Conservation (phyloP, 2,329 filamentous ascomycete genomes). For the Fusarium duplospermum region DNA sequence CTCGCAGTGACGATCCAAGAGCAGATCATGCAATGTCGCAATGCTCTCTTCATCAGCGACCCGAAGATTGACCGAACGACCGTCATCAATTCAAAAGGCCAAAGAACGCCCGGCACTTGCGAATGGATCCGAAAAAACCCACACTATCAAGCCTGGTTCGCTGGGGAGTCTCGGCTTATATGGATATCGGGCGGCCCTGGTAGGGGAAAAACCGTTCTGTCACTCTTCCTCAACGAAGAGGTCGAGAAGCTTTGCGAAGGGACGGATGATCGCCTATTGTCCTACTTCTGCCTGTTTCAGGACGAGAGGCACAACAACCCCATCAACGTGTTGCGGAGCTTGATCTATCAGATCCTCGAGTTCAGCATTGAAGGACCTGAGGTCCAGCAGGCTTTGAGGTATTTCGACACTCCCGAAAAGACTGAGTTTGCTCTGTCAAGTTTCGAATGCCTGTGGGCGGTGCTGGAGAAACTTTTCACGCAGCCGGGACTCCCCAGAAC, state of each 20-base stretch:
- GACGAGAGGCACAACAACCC: not conserved
- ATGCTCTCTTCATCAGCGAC: not conserved
- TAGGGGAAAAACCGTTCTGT: not conserved
- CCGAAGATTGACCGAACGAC: not conserved
- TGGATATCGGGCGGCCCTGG: not conserved
- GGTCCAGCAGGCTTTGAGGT: not conserved
- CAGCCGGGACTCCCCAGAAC: not conserved
- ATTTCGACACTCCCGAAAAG: not conserved
- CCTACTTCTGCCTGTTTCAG: not conserved
- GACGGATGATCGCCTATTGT: not conserved
- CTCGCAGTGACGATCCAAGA: not conserved
- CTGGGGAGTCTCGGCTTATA: not conserved
- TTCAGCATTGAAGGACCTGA: not conserved
- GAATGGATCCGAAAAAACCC: not conserved
- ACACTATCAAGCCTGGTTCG: not conserved
- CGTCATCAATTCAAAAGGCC: not conserved
- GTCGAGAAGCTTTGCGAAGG: not conserved
- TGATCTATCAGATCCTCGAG: not conserved
- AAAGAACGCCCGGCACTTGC: not conserved
- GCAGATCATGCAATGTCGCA: not conserved
- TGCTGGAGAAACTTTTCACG: not conserved
- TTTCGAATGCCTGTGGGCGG: not conserved
- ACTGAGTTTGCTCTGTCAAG: not conserved
- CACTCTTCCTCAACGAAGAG: not conserved
- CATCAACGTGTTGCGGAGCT: not conserved